Evolutionary conservation across 2,329 filamentous ascomycete genomes (phyloP).

Genomic region (Pestalotiopsis sp.): DNA sequence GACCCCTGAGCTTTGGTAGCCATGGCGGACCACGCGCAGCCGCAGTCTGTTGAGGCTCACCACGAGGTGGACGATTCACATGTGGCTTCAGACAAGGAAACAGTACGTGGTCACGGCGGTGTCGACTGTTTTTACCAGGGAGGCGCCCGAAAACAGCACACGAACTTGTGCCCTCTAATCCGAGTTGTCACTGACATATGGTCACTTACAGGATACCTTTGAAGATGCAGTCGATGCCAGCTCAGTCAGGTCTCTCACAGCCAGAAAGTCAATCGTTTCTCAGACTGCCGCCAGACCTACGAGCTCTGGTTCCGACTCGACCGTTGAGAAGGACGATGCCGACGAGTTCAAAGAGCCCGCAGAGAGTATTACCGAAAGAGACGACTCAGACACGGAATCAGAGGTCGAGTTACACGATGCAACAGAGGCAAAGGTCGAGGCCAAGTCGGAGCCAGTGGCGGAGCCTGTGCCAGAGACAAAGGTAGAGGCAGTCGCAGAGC

Average conservation of each 20-base stretch:
- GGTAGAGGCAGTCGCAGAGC: background rate
- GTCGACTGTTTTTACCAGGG: background rate
- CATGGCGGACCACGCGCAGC: conserved; percentile 34
- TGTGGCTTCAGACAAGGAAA: conserved; percentile 40
- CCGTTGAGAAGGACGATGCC: background rate
- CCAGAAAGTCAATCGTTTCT: conserved; percentile 40
- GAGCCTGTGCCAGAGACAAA: background rate
- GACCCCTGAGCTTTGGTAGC: background rate
- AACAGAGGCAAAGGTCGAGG: background rate
- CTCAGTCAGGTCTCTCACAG: conserved; percentile 66
- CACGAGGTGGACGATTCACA: conserved; percentile 29
- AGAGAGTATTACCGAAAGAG: conserved; percentile 19
- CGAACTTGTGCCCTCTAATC: background rate
- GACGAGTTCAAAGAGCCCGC: conserved; percentile 22
- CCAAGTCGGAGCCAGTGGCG: background rate
- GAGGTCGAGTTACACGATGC: background rate
- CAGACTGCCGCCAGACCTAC: conserved; percentile 11
- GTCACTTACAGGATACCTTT: conserved; percentile 70
- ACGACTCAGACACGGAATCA: background rate
- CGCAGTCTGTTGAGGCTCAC: conserved; percentile 23
- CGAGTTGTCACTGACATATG: conserved; percentile 4
- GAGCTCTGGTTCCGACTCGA: background rate
- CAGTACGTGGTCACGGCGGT: conserved; percentile 30
- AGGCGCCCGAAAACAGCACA: background rate
- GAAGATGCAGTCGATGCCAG: conserved; percentile 77